Conservation (phyloP, 768 basidiomycete species). For the Tremella yokohamensis region DNA sequence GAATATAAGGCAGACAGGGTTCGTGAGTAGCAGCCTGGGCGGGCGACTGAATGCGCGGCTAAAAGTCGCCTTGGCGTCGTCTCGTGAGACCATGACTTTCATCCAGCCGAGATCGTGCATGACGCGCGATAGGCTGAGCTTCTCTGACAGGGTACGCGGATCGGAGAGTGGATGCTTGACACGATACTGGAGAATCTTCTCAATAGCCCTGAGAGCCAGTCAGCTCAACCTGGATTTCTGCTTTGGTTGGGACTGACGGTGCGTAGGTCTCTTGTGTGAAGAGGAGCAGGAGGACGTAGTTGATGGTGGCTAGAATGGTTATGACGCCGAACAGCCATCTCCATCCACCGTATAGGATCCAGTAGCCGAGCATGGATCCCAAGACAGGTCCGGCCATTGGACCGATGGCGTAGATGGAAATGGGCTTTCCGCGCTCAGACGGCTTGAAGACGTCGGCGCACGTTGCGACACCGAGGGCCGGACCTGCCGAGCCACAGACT, state of each 20-base stretch:
- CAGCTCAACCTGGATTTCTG: too few relatives aligned
- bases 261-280: constrained; percentile 43
- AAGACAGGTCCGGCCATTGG: constrained; percentile 43
- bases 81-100: constrained; percentile 35
- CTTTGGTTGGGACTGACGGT: constrained; percentile 26
- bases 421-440: constrained; percentile 34
- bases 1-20: constrained; percentile 43
- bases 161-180: constrained; percentile 18
- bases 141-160: constrained; percentile 6
- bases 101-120: constrained; percentile 40
- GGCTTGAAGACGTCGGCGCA: constrained; percentile 41
- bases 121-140: constrained; percentile 15
- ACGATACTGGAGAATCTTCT: constrained; percentile 36
- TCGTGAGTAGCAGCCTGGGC: constrained; percentile 37
- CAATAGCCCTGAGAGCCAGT: constrained; percentile 22
- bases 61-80: constrained; percentile 32
- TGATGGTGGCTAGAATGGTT: constrained; percentile 30
- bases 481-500: constrained; percentile 37
- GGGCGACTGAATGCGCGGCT: constrained; percentile 38
- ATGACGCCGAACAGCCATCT: constrained; percentile 41
- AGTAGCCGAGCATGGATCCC: constrained; percentile 43
- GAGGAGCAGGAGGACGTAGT: constrained; percentile 26
- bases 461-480: constrained; percentile 43
- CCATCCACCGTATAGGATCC: constrained; percentile 40
- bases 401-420: constrained; percentile 42